These are phyloP conservation scores for Neocatenulostroma microsporum DNA, from an alignment of 2,329 filamentous ascomycete species.

Conservation along the genomic window DNA sequence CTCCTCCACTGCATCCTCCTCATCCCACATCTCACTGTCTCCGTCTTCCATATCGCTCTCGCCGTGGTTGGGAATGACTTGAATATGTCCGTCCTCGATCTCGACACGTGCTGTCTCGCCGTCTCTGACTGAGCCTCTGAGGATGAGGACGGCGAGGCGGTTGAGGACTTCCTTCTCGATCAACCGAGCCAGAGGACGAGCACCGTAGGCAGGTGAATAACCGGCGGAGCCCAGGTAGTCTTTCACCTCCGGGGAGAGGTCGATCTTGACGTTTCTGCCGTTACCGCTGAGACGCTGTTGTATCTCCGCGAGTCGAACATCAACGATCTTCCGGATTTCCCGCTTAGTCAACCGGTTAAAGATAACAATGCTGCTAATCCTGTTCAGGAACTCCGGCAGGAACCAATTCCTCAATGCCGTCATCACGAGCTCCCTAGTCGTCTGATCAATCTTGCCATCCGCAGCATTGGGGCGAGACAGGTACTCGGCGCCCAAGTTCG, in stretches of 20 bases:
- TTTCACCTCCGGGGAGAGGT: constrained; percentile 63
- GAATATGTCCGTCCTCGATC: constrained; percentile 64
- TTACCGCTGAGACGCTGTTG: constrained; percentile 78
- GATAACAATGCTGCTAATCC: constrained; percentile 93
- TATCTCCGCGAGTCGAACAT: constrained; percentile 80
- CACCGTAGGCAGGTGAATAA: constrained; percentile 87
- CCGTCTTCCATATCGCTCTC: constrained; percentile 49
- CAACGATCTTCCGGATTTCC: constrained; percentile 84
- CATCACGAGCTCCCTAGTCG: constrained; percentile 85
- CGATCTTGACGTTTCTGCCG: constrained; percentile 72
- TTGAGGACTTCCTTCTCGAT: constrained; percentile 89
- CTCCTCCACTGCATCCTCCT: constrained; percentile 64
- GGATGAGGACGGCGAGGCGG: constrained; percentile 81
- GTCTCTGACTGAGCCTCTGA: constrained; percentile 68
- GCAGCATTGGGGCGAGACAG: constrained; percentile 68
- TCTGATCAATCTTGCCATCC: constrained; percentile 77
- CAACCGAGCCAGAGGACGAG: constrained; percentile 79
- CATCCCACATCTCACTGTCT: constrained; percentile 69
- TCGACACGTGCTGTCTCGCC: constrained; percentile 66
- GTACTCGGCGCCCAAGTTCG: constrained; percentile 86
- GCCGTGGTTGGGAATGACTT: constrained; percentile 77
- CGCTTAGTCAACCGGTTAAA: constrained; percentile 76
- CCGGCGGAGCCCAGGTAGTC: constrained; percentile 83
- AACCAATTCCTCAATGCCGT: constrained; percentile 83
- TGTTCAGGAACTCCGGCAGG: constrained; percentile 90